Base-by-base conservation (phyloP, 768 basidiomycete species). In the Exidia glandulosa region DNA sequence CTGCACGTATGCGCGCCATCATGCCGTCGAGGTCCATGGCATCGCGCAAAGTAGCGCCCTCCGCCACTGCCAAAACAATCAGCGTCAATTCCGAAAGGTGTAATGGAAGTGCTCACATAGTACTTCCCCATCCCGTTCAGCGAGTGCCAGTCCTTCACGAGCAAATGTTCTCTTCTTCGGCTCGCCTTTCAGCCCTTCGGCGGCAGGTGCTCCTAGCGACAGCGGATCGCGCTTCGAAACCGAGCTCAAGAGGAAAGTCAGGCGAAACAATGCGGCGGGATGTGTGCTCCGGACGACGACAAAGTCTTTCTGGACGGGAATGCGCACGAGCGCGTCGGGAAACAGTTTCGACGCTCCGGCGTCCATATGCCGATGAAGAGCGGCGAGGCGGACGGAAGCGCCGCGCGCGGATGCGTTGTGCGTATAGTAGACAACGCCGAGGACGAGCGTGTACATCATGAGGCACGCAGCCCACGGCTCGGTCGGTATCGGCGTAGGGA, bases 161-260 rank as follows among this genome's bases (percentile, higher is more conserved):
- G 86, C 83, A 71, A 89, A 91, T 0, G 87, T 73, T 54, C 81
- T 83, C 61, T 85, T 78, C 73, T 85, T 87, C 3, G 89, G 88
- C 58, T 81, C 85, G 29, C 86, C 10, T 12, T 4, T 13, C 12
- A 27, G 48, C 14, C 27, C 27, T 23, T 16, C 14, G 14, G 16
- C 30, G 9, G 36, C 9, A 19, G 9, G 10, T 9, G 9, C 36
- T 23, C 30, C 30, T 27, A 29, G 14, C 25, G 14, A 27, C 25
- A 54, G 25, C 25, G 25, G 25, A 65, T 91, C 88, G 14, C 86
- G 80, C 65, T 88, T 88, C 0, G 85, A 80, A 1, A 81, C 73
- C 3, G 80, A 78, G 63, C 82, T 86, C 41, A 88, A 72, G 3
- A 90, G 79, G 67, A 85, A 90, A 0, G 81, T 83, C 3, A 90